A percentile compares a stretch with the other conserved stretches of the same genome.
Evolutionary conservation across 2,329 filamentous ascomycete genomes (phyloP).

Genomic region (Colletotrichum sp.): DNA sequence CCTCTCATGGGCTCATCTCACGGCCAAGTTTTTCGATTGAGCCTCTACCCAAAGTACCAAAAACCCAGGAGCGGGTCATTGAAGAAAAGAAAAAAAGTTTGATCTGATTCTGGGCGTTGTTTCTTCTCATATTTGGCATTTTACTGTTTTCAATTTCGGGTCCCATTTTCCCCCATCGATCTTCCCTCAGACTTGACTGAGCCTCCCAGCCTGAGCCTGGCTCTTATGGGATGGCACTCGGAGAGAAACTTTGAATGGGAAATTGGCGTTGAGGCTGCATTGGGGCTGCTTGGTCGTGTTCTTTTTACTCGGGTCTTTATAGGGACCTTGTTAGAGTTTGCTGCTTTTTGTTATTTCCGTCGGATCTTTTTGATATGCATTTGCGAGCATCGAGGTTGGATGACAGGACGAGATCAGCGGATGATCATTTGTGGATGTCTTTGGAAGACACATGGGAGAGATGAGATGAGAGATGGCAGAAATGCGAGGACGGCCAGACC

Average conservation of each 20-base stretch:
- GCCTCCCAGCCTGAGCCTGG: background rate
- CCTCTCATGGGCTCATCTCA: background rate
- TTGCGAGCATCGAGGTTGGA: slow-evolving; percentile 8
- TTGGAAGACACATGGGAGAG: slow-evolving; percentile 4
- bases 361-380: slow-evolving; percentile 3
- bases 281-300: slow-evolving; percentile 2
- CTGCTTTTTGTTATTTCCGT: background rate
- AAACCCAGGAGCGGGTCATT: background rate
- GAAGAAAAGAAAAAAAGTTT: slow-evolving; percentile 20
- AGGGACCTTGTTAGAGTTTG: slow-evolving; percentile 8
- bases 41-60: background rate
- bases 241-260: background rate
- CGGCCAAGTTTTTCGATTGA: background rate
- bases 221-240: background rate
- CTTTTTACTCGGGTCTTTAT: background rate
- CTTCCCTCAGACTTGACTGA: background rate
- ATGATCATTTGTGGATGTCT: background rate
- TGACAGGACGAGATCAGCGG: background rate
- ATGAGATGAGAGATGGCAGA: slow-evolving; percentile 1
- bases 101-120: slow-evolving; percentile 9
- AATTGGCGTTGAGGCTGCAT: slow-evolving; percentile 19
- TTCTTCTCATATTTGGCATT: background rate
- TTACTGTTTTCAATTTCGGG: background rate
- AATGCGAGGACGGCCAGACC: background rate
- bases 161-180: background rate